Conservation (phyloP, 257 asterid species). For the Lithospermum erythrorhizon region DNA sequence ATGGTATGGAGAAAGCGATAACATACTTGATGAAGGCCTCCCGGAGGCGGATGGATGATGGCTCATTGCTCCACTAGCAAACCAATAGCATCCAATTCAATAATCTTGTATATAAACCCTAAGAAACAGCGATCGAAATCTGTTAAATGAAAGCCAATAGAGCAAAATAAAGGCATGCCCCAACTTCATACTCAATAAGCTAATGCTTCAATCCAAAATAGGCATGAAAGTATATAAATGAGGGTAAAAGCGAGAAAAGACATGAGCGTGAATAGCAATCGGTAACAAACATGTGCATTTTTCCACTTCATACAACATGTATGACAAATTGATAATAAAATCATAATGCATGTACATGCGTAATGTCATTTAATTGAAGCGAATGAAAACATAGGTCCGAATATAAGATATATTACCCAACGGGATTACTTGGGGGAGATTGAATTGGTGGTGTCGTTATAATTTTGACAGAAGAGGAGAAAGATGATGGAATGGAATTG, state of each 20-base stretch:
- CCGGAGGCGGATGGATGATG: constrained; percentile 31
- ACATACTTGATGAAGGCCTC: constrained; percentile 52
- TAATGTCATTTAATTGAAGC: too few relatives aligned
- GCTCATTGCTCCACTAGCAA: constrained; percentile 41
- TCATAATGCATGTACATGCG: too few relatives aligned
- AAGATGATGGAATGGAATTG: background rate
- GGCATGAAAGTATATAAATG: too few relatives aligned
- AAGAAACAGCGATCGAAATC: background rate
- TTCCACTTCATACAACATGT: too few relatives aligned
- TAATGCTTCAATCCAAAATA: too few relatives aligned
- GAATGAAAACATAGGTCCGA: background rate
- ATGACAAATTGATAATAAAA: too few relatives aligned
- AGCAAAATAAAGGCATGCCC: background rate
- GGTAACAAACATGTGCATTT: too few relatives aligned
- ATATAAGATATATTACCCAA: background rate
- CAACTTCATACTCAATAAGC: too few relatives aligned
- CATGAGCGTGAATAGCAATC: too few relatives aligned
- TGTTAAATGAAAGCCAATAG: background rate
- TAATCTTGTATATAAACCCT: constrained; percentile 12
- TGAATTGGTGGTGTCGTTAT: too few relatives aligned
- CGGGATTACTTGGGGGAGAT: too few relatives aligned
- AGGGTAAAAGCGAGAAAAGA: background rate
- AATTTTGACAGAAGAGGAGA: too few relatives aligned
- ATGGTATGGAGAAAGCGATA: background rate
- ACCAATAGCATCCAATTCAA: constrained; percentile 30